phyloP scores from a whole-genome alignment of 2,329 filamentous ascomycete species.

The Arthrobotrys megalospora region DNA sequence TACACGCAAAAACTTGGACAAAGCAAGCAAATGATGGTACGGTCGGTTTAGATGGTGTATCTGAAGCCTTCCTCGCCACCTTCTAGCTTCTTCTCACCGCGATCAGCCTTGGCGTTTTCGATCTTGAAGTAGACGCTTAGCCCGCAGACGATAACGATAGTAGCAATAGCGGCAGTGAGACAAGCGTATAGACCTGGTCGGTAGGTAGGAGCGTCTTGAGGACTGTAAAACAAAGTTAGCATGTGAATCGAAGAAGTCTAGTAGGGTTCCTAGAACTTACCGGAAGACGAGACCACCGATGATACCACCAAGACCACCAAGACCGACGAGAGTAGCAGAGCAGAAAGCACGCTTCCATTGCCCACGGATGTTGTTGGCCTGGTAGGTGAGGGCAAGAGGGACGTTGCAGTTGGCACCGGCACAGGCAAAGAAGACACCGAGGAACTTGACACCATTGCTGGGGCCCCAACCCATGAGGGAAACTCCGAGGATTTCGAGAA shows the following conservation, averaged over 20 bases:
- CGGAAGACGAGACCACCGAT: conserved; percentile 81
- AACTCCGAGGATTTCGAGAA: conserved; percentile 78
- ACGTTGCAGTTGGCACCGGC: conserved; percentile 84
- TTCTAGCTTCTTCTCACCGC: conserved; percentile 57
- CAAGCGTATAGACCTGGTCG: conserved; percentile 52
- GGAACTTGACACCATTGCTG: conserved; percentile 75
- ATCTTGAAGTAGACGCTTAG: conserved; percentile 38
- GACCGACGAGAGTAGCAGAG: conserved; percentile 81
- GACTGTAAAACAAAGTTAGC: conserved; percentile 33
- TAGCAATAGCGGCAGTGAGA: conserved; percentile 43
- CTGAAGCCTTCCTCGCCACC: conserved; percentile 49
- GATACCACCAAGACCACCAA: conserved; percentile 85
- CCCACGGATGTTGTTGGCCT: conserved; percentile 88
- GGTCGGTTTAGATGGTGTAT: conserved; percentile 47
- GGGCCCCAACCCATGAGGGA: conserved; percentile 79
- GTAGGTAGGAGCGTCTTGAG: conserved; percentile 56
- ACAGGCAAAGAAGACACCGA: conserved; percentile 82
- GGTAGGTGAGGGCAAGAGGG: conserved; percentile 81
- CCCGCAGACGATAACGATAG: conserved; percentile 31
- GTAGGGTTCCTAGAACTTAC: conserved; percentile 59
- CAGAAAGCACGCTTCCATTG: conserved; percentile 90
- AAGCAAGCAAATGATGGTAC: conserved; percentile 19
- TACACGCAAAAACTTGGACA: conserved; percentile 31
- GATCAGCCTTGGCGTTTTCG: conserved; percentile 56
- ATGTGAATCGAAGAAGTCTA: not conserved